These are phyloP conservation scores for Quercus phellos DNA, from an alignment of 331 rosid species.

Conservation along the genomic window DNA sequence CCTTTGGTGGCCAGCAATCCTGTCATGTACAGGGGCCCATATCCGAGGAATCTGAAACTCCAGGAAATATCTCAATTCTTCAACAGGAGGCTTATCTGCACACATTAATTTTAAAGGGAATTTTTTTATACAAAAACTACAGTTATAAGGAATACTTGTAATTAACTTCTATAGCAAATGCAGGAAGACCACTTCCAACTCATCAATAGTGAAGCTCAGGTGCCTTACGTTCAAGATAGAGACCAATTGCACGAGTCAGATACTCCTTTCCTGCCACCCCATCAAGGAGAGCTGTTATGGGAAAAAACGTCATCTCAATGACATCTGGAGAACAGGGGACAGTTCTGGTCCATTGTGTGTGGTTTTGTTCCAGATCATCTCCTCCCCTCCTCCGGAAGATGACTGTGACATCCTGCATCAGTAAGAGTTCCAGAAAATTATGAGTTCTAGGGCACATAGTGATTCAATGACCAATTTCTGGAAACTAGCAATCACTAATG, in stretches of 20 bases:
- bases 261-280: slow-evolving; percentile 62
- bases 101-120: slow-evolving; percentile 4
- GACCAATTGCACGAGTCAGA: slow-evolving; percentile 67
- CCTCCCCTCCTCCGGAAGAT: slow-evolving; percentile 96
- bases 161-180: slow-evolving; percentile 8
- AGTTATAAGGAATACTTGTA: slow-evolving; percentile 1
- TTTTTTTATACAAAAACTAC: neutral
- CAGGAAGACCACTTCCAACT: neutral
- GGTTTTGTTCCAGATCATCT: slow-evolving; percentile 83
- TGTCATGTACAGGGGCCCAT: slow-evolving; percentile 77
- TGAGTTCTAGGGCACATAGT: slow-evolving; percentile 9
- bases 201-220: slow-evolving; percentile 4
- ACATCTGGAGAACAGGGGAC: slow-evolving; percentile 74
- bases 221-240: slow-evolving; percentile 81
- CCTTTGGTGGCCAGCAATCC: slow-evolving; percentile 71
- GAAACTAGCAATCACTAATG: neutral
- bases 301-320: slow-evolving; percentile 72
- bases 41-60: slow-evolving; percentile 84
- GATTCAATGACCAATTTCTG: slow-evolving; percentile 3
- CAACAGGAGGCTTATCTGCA: slow-evolving; percentile 90
- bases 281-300: slow-evolving; percentile 72
- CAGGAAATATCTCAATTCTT: slow-evolving; percentile 84
- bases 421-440: slow-evolving; percentile 22
- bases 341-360: slow-evolving; percentile 63
- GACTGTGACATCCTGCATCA: slow-evolving; percentile 77